phyloP scores from a whole-genome alignment of 2,329 filamentous ascomycete genomes.

The Cercospora janseana region DNA sequence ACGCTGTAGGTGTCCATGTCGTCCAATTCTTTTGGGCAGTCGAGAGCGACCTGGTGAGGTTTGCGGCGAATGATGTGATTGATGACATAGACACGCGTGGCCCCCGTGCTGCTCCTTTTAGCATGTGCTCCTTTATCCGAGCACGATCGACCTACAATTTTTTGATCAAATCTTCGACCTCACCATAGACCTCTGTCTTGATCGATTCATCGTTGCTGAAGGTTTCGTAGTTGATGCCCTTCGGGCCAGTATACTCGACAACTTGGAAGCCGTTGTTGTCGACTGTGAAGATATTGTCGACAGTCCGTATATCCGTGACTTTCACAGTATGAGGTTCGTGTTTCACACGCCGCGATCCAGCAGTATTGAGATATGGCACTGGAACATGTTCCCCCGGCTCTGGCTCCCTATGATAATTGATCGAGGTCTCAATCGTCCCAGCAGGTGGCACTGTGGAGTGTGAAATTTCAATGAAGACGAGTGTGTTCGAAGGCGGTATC shows the following conservation, averaged over 20 bases:
- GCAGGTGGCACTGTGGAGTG: conserved; percentile 7
- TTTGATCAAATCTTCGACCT: conserved; percentile 13
- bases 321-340: neutral
- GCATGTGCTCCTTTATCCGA: neutral
- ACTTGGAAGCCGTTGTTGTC: conserved; percentile 15
- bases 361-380: neutral
- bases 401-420: conserved; percentile 15
- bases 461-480: too few species aligned
- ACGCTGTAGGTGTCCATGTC: neutral
- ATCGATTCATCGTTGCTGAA: conserved; percentile 3
- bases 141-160: conserved; percentile 2
- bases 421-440: neutral
- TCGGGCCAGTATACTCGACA: conserved; percentile 2
- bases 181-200: neutral
- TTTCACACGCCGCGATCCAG: conserved; percentile 10
- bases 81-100: conserved; percentile 4
- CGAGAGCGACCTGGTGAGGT: neutral
- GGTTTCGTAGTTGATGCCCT: conserved; percentile 9
- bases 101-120: conserved; percentile 5
- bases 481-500: too few species aligned
- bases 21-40: conserved; percentile 6
- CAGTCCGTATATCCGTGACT: conserved; percentile 9
- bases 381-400: neutral
- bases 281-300: conserved; percentile 10
- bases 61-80: conserved; percentile 9